These are phyloP conservation scores for Linderniella brevidens DNA, from an alignment of 257 asterid species.

Conservation along the genomic window DNA sequence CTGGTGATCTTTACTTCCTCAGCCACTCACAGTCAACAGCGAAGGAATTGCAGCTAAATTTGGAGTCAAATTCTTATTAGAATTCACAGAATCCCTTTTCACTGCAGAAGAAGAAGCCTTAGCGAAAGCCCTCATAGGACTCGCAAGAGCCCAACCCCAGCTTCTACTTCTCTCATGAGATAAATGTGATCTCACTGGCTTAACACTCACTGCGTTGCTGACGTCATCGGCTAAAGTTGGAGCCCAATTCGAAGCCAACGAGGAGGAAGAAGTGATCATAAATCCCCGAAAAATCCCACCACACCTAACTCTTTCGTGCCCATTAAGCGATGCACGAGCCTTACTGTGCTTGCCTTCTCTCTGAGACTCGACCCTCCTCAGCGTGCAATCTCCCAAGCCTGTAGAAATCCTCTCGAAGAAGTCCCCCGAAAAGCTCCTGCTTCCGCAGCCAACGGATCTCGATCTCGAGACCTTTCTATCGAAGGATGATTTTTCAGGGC, in stretches of 20 bases:
- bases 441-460: conserved; percentile 97
- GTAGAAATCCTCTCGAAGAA: conserved; percentile 89
- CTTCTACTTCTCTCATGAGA: conserved; percentile 80
- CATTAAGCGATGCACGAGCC: conserved; percentile 21
- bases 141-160: conserved; percentile 98
- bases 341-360: conserved; percentile 57
- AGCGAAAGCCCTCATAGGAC: conserved; percentile 90
- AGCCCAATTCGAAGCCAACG: background rate
- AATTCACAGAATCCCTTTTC: conserved; percentile 26
- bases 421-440: conserved; percentile 92
- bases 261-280: conserved; percentile 56
- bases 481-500: conserved; percentile 38
- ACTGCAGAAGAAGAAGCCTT: conserved; percentile 37
- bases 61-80: conserved; percentile 46
- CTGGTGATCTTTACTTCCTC: conserved; percentile 7
- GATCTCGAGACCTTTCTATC: conserved; percentile 89
- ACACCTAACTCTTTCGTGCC: conserved; percentile 66
- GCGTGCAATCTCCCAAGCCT: conserved; percentile 93
- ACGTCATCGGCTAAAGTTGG: conserved; percentile 36
- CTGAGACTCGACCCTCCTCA: conserved; percentile 85
- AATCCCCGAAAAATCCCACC: conserved; percentile 90
- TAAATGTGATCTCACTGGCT: conserved; percentile 15
- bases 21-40: conserved; percentile 59
- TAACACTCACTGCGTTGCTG: background rate
- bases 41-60: conserved; percentile 84